Evolutionary conservation across 768 basidiomycete species (phyloP), one percentile per base, ranked within the genome.

Genomic region (Calocera cornea): DNA sequence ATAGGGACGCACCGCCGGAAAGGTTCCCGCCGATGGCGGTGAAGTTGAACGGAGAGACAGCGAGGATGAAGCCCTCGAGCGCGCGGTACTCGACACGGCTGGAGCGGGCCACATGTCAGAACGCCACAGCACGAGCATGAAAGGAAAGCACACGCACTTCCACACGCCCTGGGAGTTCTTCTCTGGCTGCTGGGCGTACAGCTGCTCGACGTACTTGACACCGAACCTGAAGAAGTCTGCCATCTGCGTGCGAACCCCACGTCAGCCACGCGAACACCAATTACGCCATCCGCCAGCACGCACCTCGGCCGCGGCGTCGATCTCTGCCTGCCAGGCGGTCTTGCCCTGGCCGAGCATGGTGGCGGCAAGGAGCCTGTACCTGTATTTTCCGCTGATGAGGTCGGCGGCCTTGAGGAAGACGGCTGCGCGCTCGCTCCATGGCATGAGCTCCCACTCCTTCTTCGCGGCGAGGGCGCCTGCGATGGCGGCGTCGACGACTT

Each of bases 301-400:
- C 67, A 92, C 92, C 87, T 99, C 97, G 2, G 97, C 95, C 19
- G 94, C 97, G 66, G 97, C 92, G 76, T 99, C 97, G 70, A 99
- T 98, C 82, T 99, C 97, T 17, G 97, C 97, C 79, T 99, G 97
- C 97, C 97, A 99, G 17, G 83, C 88, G 75, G 97, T 99, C 86
- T 99, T 99, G 44, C 97, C 97, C 79, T 99, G 97, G 17, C 97
- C 97, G 60, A 99, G 82, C 78, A 99, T 97, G 49, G 95, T 98
- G 41, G 95, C 94, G 44, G 97, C 97, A 79, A 97, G 82, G 60
- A 99, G 81, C 79, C 88, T 88, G 80, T 95, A 95, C 70, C 97
- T 83, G 76, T 97, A 97, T 82, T 98, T 99, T 66, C 91, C 92
- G 74, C 90, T 87, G 67, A 93, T 85, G 64, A 99, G 86, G 76